Base-by-base conservation (phyloP, 768 basidiomycete genomes). In the Piloderma croceum region DNA sequence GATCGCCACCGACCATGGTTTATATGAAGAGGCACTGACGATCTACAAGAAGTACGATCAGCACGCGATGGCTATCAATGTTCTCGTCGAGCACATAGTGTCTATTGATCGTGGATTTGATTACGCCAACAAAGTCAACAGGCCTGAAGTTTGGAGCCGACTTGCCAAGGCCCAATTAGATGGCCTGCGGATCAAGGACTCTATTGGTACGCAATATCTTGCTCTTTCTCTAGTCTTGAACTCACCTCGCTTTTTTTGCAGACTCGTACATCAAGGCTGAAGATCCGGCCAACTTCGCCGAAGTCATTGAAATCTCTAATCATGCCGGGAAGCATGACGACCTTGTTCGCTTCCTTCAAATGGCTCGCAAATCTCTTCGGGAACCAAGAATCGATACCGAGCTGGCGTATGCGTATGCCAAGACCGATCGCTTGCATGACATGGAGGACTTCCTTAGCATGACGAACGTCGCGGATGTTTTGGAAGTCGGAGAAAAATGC, bases 401-500 rank as follows among this genome's bases (percentile, higher is more conserved):
- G 65, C 70, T 99, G 24, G 94, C 96, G 10, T 96, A 97, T 59
- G 90, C 96, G 4, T 99, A 98, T 59, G 96, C 96, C 17, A 97
- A 96, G 73, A 92, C 84, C 24, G 96, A 98, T 58, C 83, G 96
- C 38, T 67, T 99, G 11, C 94, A 98, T 58, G 96, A 99, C 57
- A 98, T 98, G 96, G 96, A 99, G 56, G 96, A 99, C 67, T 99
- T 99, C 78, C 69, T 99, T 50, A 76, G 76, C 18, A 94, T 97
- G 88, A 99, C 96, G 32, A 99, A 99, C 49, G 96, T 99, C 34
- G 96, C 96, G 5, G 96, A 99, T 57, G 72, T 97, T 37, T 73
- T 99, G 17, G 88, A 90, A 49, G 96, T 98, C 39, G 96, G 96
- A 61, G 96, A 99, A 73, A 97, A 98, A 63, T 98, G 93, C 58